Evolutionary conservation across 1,284 basidiomycete genomes (phyloP).

Genomic region (Pyrrhoderma lamaoense): DNA sequence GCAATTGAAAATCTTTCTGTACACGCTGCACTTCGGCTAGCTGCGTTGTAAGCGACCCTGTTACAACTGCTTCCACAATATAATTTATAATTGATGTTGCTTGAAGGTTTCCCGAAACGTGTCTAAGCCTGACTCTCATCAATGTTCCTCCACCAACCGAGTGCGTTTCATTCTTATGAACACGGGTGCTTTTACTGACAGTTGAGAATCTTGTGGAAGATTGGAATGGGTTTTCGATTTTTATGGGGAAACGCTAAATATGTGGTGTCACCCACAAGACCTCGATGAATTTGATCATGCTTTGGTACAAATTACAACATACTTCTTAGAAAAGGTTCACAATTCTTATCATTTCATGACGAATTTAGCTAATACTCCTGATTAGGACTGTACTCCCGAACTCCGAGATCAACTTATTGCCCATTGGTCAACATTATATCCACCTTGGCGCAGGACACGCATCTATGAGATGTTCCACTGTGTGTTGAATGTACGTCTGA

Average conservation of each 20-base stretch:
- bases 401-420: constrained; percentile 59
- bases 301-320: constrained; percentile 46
- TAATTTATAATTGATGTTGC: constrained; percentile 7
- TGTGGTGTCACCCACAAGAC: constrained; percentile 61
- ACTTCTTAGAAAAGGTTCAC: constrained; percentile 45
- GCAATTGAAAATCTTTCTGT: constrained; percentile 52
- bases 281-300: constrained; percentile 60
- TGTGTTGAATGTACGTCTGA: constrained; percentile 46
- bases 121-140: constrained; percentile 57
- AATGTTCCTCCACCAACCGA: constrained; percentile 62
- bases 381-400: constrained; percentile 45
- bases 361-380: constrained; percentile 5
- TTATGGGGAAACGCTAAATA: constrained; percentile 52
- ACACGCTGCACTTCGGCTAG: constrained; percentile 50
- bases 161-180: constrained; percentile 29
- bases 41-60: constrained; percentile 41
- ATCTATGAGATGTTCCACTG: constrained; percentile 48
- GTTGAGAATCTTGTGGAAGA: constrained; percentile 29
- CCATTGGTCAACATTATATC: constrained; percentile 51
- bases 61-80: constrained; percentile 21
- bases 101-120: constrained; percentile 62
- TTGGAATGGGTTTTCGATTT: constrained; percentile 50
- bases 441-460: constrained; percentile 46
- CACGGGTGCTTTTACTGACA: neutral
- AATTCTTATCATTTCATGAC: constrained; percentile 2